Evolutionary conservation across 2,329 filamentous ascomycete genomes (phyloP), one percentile per base, ranked within the genome.

Genomic region (Exophiala viscosa): DNA sequence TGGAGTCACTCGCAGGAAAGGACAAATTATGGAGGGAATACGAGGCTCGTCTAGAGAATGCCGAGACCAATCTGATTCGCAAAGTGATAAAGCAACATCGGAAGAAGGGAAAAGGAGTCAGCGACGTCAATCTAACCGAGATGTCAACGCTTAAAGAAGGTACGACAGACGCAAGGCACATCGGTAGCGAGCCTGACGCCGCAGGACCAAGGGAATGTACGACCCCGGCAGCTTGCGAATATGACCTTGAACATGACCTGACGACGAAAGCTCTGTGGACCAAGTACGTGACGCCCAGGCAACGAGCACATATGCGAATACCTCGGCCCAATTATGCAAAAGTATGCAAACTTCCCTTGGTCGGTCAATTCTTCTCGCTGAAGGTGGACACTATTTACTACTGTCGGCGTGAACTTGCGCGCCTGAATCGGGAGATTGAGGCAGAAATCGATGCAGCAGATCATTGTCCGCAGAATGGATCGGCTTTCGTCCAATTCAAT

Each of bases 11-110:
- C 42, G 64, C 59, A 42, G 58, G 61, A 23, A 60, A 65, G 46
- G 61, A 62, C 40, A 60, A 60, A 31, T 58, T 61, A 33, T 60
- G 65, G 38, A 61, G 60, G 48, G 57, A 54, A 38, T 61, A 62
- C 47, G 63, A 65, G 57, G 50, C 61, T 34, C 54, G 57, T 15
- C 59, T 68, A n/a, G 66, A 68, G 53, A 67, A 65, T 54, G 57
- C 64, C 50, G 63, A 65, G 55, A 58, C 64, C 14, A 54, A 57
- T 36, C 49, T 62, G 39, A 28, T 65, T 32, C 51, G 57, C 23
- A 53, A 45, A 35, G 55, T 57, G 39, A 55, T 61, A 33, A 60
- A 60, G 47, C 48, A 58, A 18, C 45, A 56, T 51, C 52, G 48
- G 39, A 63, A 62, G 53, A 52, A 39, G 40, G 36, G 41, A 33